These are phyloP conservation scores for Tylopilus felleus DNA, from an alignment of 768 basidiomycete species.

Conservation along the genomic window DNA sequence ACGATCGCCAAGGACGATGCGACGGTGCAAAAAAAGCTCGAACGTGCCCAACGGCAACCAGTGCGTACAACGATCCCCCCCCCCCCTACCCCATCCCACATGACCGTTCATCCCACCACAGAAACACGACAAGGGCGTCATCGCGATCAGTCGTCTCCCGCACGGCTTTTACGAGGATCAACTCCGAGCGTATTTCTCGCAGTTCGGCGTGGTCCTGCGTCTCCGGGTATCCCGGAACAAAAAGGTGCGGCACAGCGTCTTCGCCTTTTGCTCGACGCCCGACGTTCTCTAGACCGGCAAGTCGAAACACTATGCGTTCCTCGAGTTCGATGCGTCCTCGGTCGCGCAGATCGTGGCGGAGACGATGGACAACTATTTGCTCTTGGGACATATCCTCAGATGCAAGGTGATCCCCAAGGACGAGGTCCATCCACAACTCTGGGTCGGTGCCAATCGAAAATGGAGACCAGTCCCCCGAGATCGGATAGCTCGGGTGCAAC, in stretches of 20 bases:
- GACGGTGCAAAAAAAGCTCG: constrained; percentile 62
- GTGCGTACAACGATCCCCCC: constrained; percentile 41
- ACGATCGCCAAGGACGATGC: constrained; percentile 88
- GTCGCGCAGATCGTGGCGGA: constrained; percentile 96
- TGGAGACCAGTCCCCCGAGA: constrained; percentile 76
- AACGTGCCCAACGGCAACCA: constrained; percentile 59
- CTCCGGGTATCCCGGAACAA: constrained; percentile 91
- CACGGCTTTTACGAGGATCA: constrained; percentile 98
- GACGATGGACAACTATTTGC: constrained; percentile 98
- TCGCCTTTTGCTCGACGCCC: background rate
- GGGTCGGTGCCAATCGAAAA: constrained; percentile 96
- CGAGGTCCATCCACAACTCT: constrained; percentile 87
- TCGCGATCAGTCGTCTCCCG: constrained; percentile 88
- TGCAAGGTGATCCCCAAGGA: constrained; percentile 91
- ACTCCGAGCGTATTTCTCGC: constrained; percentile 87
- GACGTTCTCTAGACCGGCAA: constrained; percentile 71
- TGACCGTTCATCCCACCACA: background rate
- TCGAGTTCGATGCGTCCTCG: constrained; percentile 86
- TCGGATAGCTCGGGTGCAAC: constrained; percentile 64
- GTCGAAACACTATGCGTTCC: constrained; percentile 96
- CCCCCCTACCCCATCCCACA: background rate
- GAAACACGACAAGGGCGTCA: constrained; percentile 74
- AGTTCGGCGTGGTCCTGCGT: constrained; percentile 89
- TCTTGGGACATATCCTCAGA: constrained; percentile 89
- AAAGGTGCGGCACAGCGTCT: constrained; percentile 49